These are phyloP conservation scores for Globisporangium lucens DNA, from an alignment of 352 stramenopile species.

Conservation along the genomic window DNA sequence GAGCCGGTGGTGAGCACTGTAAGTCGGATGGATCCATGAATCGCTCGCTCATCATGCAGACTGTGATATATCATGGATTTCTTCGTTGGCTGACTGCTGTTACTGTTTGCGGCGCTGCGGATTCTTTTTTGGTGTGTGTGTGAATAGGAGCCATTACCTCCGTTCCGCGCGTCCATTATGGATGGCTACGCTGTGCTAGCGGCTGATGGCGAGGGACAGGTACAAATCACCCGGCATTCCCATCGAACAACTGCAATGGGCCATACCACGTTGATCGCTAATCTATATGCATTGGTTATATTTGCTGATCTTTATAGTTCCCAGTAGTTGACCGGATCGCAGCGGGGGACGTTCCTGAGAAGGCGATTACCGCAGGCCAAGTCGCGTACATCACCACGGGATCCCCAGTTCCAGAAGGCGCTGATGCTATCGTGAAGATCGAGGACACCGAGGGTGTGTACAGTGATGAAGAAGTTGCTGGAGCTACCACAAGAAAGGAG, in stretches of 20 bases:
- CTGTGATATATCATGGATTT: background rate
- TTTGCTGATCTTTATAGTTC: constrained; percentile 33
- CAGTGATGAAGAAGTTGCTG: constrained; percentile 17
- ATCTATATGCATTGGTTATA: background rate
- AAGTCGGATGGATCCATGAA: background rate
- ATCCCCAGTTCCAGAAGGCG: constrained; percentile 84
- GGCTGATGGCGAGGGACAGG: constrained; percentile 70
- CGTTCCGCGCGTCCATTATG: constrained; percentile 97
- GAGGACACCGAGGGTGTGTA: constrained; percentile 86
- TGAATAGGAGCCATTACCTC: constrained; percentile 84
- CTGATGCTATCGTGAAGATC: constrained; percentile 93
- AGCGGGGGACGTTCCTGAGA: constrained; percentile 50
- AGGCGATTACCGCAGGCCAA: constrained; percentile 37
- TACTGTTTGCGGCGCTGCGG: constrained; percentile 4
- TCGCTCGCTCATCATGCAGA: background rate
- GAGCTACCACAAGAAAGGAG: constrained; percentile 19
- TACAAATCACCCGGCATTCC: constrained; percentile 17
- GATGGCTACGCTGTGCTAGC: constrained; percentile 95
- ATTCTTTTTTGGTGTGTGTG: background rate
- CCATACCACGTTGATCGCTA: background rate
- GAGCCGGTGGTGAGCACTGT: constrained; percentile 49
- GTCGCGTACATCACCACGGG: constrained; percentile 96
- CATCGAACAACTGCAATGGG: background rate
- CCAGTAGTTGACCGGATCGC: constrained; percentile 64
- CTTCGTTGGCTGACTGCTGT: constrained; percentile 14